These are phyloP conservation scores for Blakeslea trispora DNA, from an alignment of 371 early-diverging fungal genomes.

Conservation along the genomic window DNA sequence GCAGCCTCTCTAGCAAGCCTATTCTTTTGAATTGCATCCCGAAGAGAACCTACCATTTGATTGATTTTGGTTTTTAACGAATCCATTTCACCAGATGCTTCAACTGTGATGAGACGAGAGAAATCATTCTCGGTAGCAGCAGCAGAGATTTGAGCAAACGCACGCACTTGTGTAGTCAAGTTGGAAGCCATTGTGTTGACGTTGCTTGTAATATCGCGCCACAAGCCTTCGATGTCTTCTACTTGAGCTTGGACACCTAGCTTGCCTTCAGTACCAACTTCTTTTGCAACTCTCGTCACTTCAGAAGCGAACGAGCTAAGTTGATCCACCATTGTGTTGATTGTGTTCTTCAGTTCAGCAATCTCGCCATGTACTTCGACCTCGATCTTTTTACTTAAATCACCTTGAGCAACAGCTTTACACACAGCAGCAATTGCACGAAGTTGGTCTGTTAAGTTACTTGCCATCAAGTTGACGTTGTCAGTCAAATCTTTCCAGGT, in stretches of 20 bases:
- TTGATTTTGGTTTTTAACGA: slow-evolving; percentile 79
- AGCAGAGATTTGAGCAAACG: slow-evolving; percentile 63
- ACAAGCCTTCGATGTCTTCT: slow-evolving; percentile 60
- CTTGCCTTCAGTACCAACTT: slow-evolving; percentile 61
- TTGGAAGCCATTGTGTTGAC: slow-evolving; percentile 58
- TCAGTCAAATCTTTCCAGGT: slow-evolving; percentile 58
- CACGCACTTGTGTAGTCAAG: slow-evolving; percentile 60
- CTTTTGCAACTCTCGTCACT: slow-evolving; percentile 48
- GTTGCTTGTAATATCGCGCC: slow-evolving; percentile 68
- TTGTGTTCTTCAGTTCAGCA: slow-evolving; percentile 36
- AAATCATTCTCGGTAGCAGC: slow-evolving; percentile 71
- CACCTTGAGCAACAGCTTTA: slow-evolving; percentile 40
- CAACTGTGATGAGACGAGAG: slow-evolving; percentile 70
- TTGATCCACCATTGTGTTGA: slow-evolving; percentile 40
- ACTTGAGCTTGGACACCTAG: slow-evolving; percentile 47
- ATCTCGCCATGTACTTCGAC: slow-evolving; percentile 40
- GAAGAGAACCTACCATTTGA: slow-evolving; percentile 68
- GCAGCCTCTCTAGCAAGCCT: slow-evolving; percentile 74
- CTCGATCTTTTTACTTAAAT: slow-evolving; percentile 33
- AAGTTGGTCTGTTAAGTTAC: slow-evolving; percentile 33
- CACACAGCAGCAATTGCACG: slow-evolving; percentile 35
- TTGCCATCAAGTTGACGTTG: slow-evolving; percentile 41
- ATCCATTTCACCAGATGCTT: slow-evolving; percentile 78
- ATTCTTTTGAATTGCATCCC: slow-evolving; percentile 75
- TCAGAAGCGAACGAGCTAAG: slow-evolving; percentile 32